Base-by-base conservation (phyloP, 2,329 filamentous ascomycete species). In the Colletotrichum musae region DNA sequence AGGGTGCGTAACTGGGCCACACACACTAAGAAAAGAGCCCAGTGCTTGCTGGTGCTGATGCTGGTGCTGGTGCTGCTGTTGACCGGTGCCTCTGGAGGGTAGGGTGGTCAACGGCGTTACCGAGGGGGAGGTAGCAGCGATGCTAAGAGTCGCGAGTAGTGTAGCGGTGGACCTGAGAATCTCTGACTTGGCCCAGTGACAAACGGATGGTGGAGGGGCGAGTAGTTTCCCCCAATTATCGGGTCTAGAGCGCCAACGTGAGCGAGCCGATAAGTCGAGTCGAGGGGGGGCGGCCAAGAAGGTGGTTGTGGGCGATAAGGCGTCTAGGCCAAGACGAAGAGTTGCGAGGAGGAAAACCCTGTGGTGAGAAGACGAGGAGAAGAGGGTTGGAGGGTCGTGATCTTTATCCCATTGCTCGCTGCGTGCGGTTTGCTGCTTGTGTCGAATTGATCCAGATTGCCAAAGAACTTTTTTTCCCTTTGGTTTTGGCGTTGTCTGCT, bases 351-450 rank as follows among this genome's bases (percentile, higher is more conserved):
- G 54, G 56, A 16, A 47, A 54, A 36, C 32, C 32, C 32, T 36
- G 32, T 36, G 32, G 32, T 36, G 32, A 13, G 24, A n/a, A 13
- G 58, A 60, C 21, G n/a, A 41, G n/a, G 47, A 16, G 15, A 36
- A 50, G 24, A 62, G 18, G 43, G 36, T 36, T 54, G 54, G 16
- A 26, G 10, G 16, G 57, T 47, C 50, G 59, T 60, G 43, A 32
- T 59, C 45, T 57, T 69, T 69, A 69, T 69, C 66, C 61, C 66
- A 69, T 66, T 56, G 56, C 66, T 66, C 43, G 66, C 56, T 69
- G 66, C 41, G 60, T 54, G 50, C 43, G 66, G 51, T 58, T 48
- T 43, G 21, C 16, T n/a, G 21, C n/a, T 62, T 43, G 50, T 47
- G 52, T 58, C 24, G 53, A 24, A 24, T 24, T 53, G 60, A 32